Percentiles rank a stretch among this genome's conserved stretches.
phyloP scores from a whole-genome alignment of 1,139 yeast species.

The Sugiyamaella japonica region DNA sequence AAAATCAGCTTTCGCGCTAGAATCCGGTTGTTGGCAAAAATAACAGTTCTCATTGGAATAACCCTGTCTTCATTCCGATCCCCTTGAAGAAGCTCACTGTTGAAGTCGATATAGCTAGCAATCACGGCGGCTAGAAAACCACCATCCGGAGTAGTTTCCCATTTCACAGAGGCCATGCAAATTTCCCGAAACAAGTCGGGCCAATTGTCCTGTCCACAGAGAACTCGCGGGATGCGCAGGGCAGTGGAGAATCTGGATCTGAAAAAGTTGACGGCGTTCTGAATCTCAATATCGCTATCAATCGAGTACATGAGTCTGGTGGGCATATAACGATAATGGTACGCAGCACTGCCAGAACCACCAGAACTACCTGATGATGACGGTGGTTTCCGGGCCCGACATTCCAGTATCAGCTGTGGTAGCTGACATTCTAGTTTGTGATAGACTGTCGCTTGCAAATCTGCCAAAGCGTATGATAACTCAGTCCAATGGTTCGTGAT shows the following conservation, averaged over 20 bases:
- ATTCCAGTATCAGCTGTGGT: slow-evolving; percentile 22
- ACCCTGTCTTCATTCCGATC: slow-evolving; percentile 10
- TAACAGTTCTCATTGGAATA: slow-evolving; percentile 31
- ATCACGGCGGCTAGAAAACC: slow-evolving; percentile 27
- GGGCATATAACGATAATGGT: not conserved
- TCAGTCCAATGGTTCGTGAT: slow-evolving; percentile 36
- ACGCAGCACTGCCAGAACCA: not conserved
- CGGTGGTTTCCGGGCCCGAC: not conserved
- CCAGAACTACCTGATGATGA: not conserved
- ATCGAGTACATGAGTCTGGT: slow-evolving; percentile 7
- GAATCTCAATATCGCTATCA: slow-evolving; percentile 23
- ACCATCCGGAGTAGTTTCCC: slow-evolving; percentile 16
- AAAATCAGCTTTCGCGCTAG: slow-evolving; percentile 31
- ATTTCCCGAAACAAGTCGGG: slow-evolving; percentile 30
- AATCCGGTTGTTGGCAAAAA: slow-evolving; percentile 31
- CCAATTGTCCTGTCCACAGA: slow-evolving; percentile 37
- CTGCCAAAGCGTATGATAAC: slow-evolving; percentile 30
- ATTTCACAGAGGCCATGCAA: slow-evolving; percentile 24
- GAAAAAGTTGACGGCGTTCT: slow-evolving; percentile 28
- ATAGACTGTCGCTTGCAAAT: slow-evolving; percentile 27
- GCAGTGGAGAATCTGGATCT: slow-evolving; percentile 28
- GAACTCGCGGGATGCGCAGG: slow-evolving; percentile 34
- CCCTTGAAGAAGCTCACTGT: slow-evolving; percentile 16
- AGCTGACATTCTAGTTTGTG: slow-evolving; percentile 21
- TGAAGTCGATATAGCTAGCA: slow-evolving; percentile 28